Percentiles rank a stretch among this genome's conserved stretches.
Evolutionary conservation across 495 filamentous ascomycete species (phyloP).

Genomic region (Pseudoneurospora amorphoporcata): DNA sequence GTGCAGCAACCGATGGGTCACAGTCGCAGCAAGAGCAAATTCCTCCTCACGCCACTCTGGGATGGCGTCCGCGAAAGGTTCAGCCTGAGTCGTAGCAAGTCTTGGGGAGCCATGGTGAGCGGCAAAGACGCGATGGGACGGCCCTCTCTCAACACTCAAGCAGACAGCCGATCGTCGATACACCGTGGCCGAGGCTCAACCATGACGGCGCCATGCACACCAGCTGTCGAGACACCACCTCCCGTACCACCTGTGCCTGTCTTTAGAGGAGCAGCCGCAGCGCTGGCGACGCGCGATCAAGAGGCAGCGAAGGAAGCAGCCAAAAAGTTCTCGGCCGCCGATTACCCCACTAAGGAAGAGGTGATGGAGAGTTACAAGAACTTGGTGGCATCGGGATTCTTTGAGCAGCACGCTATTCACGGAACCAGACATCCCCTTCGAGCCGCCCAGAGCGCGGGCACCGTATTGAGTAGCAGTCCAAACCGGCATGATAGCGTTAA

Average conservation of each 20-base stretch:
- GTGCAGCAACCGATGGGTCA: neutral
- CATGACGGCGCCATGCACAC: neutral
- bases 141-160: neutral
- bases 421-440: conserved; percentile 31
- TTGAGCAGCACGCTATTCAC: conserved; percentile 36
- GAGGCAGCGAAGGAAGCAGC: neutral
- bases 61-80: conserved; percentile 23
- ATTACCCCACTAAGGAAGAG: conserved; percentile 34
- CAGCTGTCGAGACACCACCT: neutral
- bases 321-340: conserved; percentile 3
- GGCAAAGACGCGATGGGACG: neutral
- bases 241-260: neutral
- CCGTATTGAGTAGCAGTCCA: conserved; percentile 5
- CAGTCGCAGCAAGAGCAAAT: conserved; percentile 7
- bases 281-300: neutral
- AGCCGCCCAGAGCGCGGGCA: conserved; percentile 6
- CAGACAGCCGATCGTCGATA: neutral
- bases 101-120: conserved; percentile 8
- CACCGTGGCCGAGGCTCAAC: neutral
- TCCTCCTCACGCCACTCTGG: conserved; percentile 23
- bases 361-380: conserved; percentile 35
- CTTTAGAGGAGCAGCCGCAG: neutral
- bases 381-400: conserved; percentile 37
- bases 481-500: neutral
- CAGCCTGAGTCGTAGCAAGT: conserved; percentile 14